A percentile compares a stretch with the other conserved stretches of the same genome.
Evolutionary conservation across 2,329 filamentous ascomycete genomes (phyloP).

Genomic region (Neospermospora avenae): DNA sequence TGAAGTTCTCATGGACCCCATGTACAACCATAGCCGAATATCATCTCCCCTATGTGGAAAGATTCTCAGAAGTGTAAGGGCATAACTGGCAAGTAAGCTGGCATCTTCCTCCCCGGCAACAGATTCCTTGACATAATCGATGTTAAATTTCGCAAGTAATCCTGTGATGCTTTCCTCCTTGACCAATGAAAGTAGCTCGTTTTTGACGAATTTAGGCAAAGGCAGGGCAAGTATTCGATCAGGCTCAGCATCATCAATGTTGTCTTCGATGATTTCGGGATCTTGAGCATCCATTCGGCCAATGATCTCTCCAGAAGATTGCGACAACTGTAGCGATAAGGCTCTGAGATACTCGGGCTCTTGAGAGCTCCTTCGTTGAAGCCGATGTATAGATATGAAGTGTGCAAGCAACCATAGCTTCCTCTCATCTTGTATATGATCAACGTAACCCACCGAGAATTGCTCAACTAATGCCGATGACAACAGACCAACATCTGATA

Average conservation of each 20-base stretch:
- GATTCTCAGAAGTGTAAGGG: constrained; percentile 77
- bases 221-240: constrained; percentile 23
- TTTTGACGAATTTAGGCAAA: constrained; percentile 56
- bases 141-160: constrained; percentile 33
- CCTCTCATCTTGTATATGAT: constrained; percentile 29
- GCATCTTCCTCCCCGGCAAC: constrained; percentile 47
- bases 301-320: constrained; percentile 50
- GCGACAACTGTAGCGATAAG: constrained; percentile 52
- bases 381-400: constrained; percentile 56
- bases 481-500: constrained; percentile 28
- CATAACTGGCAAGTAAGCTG: constrained; percentile 78
- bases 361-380: constrained; percentile 36
- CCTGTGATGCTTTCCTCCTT: constrained; percentile 70
- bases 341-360: constrained; percentile 47
- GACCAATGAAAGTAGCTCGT: constrained; percentile 67
- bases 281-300: constrained; percentile 45
- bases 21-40: constrained; percentile 90
- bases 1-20: constrained; percentile 49
- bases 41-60: constrained; percentile 82
- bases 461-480: constrained; percentile 29
- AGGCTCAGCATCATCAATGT: constrained; percentile 24
- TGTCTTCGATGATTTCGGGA: constrained; percentile 37
- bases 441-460: constrained; percentile 23
- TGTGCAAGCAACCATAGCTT: constrained; percentile 66
- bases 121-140: constrained; percentile 30